Conservation (phyloP, 768 basidiomycete genomes). For the Vararia minispora region DNA sequence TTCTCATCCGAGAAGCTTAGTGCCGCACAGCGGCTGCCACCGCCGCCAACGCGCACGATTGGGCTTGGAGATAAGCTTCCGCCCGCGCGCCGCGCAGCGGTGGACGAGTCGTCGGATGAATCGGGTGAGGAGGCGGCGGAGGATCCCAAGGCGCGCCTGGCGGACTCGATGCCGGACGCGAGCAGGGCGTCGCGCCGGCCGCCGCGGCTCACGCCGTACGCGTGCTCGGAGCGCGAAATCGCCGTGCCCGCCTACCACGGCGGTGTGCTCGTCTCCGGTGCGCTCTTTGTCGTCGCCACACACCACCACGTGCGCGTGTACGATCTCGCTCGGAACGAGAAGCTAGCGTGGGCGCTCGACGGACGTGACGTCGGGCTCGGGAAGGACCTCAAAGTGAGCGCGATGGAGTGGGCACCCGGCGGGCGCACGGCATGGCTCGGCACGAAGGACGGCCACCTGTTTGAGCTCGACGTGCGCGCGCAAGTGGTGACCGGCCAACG, state of each 20-base stretch:
- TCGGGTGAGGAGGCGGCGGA: slow-evolving; percentile 53
- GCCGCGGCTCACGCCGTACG: slow-evolving; percentile 23
- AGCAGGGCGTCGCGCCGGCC: slow-evolving; percentile 53
- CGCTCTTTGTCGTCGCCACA: slow-evolving; percentile 45
- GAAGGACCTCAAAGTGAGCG: slow-evolving; percentile 63
- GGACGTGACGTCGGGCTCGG: slow-evolving; percentile 45
- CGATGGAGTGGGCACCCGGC: slow-evolving; percentile 61
- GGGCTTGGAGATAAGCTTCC: slow-evolving; percentile 61
- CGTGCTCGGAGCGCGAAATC: slow-evolving; percentile 37
- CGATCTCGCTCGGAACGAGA: slow-evolving; percentile 38
- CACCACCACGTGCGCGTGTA: slow-evolving; percentile 52
- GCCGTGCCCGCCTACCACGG: slow-evolving; percentile 44
- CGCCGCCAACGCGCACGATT: slow-evolving; percentile 69
- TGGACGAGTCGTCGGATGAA: slow-evolving; percentile 29
- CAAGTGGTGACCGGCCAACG: slow-evolving; percentile 48
- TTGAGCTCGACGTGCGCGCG: slow-evolving; percentile 67
- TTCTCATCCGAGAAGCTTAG: slow-evolving; percentile 17
- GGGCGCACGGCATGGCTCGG: slow-evolving; percentile 76
- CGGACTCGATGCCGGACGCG: slow-evolving; percentile 53
- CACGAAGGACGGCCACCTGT: slow-evolving; percentile 80
- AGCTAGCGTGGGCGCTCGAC: slow-evolving; percentile 40
- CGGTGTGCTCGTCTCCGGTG: slow-evolving; percentile 43
- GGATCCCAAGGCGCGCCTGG: slow-evolving; percentile 26
- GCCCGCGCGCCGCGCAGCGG: slow-evolving; percentile 38
- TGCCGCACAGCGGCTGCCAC: slow-evolving; percentile 33